Evolutionary conservation across 768 basidiomycete species (phyloP).

Genomic region (Hypholoma fasciculare): DNA sequence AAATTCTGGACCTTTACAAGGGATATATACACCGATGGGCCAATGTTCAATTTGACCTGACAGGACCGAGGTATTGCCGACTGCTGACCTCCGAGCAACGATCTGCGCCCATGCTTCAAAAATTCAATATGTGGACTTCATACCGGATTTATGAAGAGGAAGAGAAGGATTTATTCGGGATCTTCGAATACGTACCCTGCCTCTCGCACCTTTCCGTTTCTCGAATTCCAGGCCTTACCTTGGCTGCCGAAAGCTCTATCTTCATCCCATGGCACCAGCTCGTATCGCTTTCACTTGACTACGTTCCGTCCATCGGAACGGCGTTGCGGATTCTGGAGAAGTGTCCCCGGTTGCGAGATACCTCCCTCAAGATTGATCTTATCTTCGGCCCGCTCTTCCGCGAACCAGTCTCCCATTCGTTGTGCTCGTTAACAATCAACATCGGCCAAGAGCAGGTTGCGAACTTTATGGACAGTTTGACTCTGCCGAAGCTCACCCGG

Average conservation of each 20-base stretch:
- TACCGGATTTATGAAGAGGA: conserved; percentile 27
- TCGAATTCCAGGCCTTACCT: conserved; percentile 27
- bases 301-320: conserved; percentile 26
- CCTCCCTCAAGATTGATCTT: conserved; percentile 28
- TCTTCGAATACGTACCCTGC: conserved; percentile 28
- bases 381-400: conserved; percentile 21
- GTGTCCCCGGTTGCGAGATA: conserved; percentile 26
- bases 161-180: conserved; percentile 29
- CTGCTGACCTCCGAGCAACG: conserved; percentile 19
- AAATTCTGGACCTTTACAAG: conserved; percentile 31
- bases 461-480: conserved; percentile 26
- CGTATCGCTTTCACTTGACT: conserved; percentile 23
- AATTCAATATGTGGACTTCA: conserved; percentile 27
- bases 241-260: conserved; percentile 22
- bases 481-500: conserved; percentile 25
- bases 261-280: conserved; percentile 34
- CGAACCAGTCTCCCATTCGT: conserved; percentile 21
- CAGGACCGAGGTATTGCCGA: conserved; percentile 28
- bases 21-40: conserved; percentile 29
- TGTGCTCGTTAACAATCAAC: conserved; percentile 29
- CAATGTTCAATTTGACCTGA: conserved; percentile 29
- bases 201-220: conserved; percentile 30
- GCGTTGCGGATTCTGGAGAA: conserved; percentile 28
- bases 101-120: conserved; percentile 29
- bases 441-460: conserved; percentile 28